Evolutionary conservation across 176 grass and related monocot genomes (phyloP).

Genomic region (Thalia dealbata): DNA sequence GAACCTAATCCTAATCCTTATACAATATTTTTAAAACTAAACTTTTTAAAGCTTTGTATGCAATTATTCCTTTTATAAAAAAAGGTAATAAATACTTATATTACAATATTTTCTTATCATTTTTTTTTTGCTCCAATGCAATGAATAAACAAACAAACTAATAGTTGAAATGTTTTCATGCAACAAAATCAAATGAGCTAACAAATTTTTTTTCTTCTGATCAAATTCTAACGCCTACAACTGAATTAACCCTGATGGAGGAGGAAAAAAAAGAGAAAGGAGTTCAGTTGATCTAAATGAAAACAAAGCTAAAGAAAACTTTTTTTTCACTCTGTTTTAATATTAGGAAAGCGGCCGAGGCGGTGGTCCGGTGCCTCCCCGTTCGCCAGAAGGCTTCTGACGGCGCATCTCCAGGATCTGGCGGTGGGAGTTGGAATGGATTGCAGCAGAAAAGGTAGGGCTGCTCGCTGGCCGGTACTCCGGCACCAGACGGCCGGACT

Average conservation of each 20-base stretch:
- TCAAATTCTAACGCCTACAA: too few species aligned
- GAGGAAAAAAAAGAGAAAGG: neutral
- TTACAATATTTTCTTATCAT: too few species aligned
- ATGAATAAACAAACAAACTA: neutral
- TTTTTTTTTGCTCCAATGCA: neutral
- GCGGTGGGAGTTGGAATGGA: constrained; percentile 43
- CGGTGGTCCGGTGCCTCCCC: neutral
- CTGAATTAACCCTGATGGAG: neutral
- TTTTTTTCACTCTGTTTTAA: neutral
- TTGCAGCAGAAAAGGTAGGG: constrained; percentile 22
- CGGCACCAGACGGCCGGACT: constrained; percentile 13
- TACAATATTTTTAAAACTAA: too few species aligned
- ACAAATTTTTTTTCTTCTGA: neutral
- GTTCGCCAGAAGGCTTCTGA: neutral
- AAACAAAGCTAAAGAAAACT: neutral
- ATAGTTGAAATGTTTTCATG: neutral
- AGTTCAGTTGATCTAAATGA: neutral
- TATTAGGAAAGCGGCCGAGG: neutral
- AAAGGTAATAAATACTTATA: too few species aligned
- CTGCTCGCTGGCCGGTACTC: constrained; percentile 43
- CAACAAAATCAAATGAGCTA: constrained; percentile 4
- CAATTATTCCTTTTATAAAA: too few species aligned
- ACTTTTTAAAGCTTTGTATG: too few species aligned
- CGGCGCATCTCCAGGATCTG: constrained; percentile 3
- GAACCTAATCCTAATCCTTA: too few species aligned